phyloP scores from a whole-genome alignment of 176 grass and related monocot species.

The Eragrostis curvula region DNA sequence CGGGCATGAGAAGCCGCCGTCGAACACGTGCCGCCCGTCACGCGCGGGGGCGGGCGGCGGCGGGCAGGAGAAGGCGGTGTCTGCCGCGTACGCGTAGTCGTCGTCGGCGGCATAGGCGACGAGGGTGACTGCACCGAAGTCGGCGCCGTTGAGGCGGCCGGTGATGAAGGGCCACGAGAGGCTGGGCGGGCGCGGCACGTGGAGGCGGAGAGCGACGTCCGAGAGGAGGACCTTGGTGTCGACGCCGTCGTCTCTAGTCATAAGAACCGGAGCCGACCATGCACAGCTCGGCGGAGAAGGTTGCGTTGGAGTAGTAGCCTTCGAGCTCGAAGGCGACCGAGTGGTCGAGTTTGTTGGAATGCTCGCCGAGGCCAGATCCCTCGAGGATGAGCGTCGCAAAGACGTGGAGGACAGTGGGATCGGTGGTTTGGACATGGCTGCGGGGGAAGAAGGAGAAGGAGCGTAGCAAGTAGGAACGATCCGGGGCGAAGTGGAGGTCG shows the following conservation, averaged over 20 bases:
- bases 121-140: background rate
- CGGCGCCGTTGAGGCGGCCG: background rate
- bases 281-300: background rate
- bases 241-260: background rate
- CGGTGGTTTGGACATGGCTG: background rate
- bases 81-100: background rate
- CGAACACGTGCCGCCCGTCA: background rate
- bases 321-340: conserved; percentile 15
- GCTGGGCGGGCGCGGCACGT: background rate
- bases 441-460: background rate
- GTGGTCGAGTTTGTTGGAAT: background rate
- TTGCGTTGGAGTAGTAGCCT: background rate
- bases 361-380: background rate
- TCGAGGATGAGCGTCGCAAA: conserved; percentile 6
- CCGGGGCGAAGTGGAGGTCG: background rate
- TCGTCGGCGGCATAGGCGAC: background rate
- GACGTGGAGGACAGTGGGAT: background rate
- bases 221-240: background rate
- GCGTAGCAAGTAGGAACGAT: background rate
- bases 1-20: background rate
- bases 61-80: background rate
- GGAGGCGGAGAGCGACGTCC: conserved; percentile 10
- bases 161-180: conserved; percentile 17
- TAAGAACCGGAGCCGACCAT: conserved; percentile 27
- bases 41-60: background rate